Percentiles rank a stretch among this genome's conserved stretches.
phyloP scores from a whole-genome alignment of 2,329 filamentous ascomycete species.

The Exutisphaerella laricina region DNA sequence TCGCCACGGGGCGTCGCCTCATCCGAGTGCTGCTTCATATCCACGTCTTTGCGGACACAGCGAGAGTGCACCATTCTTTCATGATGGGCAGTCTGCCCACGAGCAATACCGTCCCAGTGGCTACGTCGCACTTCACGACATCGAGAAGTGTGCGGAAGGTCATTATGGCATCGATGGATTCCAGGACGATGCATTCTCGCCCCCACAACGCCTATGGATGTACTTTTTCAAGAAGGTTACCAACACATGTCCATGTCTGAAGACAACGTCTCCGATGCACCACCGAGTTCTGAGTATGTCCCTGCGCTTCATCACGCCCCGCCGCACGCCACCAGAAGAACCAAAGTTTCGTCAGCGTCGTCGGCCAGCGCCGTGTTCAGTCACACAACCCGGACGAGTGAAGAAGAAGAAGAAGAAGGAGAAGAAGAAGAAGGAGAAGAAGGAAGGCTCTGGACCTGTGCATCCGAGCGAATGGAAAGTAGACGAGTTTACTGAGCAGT shows the following conservation, averaged over 20 bases:
- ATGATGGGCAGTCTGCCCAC: background rate
- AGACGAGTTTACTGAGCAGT: conserved; percentile 34
- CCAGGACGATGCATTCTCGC: conserved; percentile 7
- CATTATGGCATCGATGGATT: conserved; percentile 5
- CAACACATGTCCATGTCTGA: conserved; percentile 14
- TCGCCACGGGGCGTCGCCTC: conserved; percentile 9
- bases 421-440: conserved; percentile 63
- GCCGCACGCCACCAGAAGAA: conserved; percentile 5
- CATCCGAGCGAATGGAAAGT: conserved; percentile 33
- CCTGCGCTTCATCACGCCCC: background rate
- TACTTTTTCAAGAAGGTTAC: conserved; percentile 23
- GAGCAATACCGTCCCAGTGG: background rate
- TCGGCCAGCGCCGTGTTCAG: conserved; percentile 10
- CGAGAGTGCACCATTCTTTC: conserved; percentile 4
- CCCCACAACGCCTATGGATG: conserved; percentile 9
- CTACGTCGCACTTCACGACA: conserved; percentile 23
- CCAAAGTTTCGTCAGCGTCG: conserved; percentile 19
- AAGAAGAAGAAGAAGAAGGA: conserved; percentile 82
- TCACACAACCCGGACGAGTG: conserved; percentile 9
- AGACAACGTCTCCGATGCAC: conserved; percentile 5
- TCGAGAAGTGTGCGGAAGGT: conserved; percentile 22
- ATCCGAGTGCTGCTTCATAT: background rate
- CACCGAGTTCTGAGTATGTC: conserved; percentile 6
- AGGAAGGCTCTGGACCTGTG: conserved; percentile 24
- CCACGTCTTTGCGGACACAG: background rate